A percentile compares a stretch with the other conserved stretches of the same genome.
These are phyloP conservation scores for Solanum medicagineum DNA, from an alignment of 257 asterid species.

Conservation along the genomic window DNA sequence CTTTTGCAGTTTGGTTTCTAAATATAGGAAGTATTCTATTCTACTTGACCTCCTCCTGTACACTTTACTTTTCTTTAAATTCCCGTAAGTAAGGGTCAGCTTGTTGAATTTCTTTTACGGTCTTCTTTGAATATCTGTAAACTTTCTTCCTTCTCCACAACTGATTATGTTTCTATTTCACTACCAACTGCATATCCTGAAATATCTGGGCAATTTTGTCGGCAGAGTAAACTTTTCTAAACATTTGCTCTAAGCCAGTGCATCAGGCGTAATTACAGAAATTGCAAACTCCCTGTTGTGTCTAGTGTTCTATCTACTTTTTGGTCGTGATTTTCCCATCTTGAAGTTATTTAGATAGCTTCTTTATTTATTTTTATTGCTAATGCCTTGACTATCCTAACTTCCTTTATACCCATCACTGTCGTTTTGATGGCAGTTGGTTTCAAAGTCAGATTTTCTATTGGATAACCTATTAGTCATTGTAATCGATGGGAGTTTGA, in stretches of 20 bases:
- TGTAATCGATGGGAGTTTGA: neutral
- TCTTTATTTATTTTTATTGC: neutral
- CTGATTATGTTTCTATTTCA: neutral
- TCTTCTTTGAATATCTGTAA: neutral
- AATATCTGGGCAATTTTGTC: neutral
- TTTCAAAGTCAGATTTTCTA: neutral
- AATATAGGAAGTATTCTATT: neutral
- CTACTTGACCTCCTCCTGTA: neutral
- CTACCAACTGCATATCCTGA: neutral
- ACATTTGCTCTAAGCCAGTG: neutral
- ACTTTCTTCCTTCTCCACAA: neutral
- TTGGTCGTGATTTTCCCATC: neutral
- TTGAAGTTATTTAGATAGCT: neutral
- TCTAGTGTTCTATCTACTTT: neutral
- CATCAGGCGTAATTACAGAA: neutral
- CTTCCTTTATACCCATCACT: neutral
- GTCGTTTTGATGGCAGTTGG: neutral
- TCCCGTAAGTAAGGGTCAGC: neutral
- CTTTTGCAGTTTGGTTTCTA: neutral
- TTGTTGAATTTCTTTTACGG: neutral
- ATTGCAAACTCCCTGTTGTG: neutral
- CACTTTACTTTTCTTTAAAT: neutral
- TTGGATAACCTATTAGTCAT: neutral
- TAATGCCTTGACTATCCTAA: neutral
- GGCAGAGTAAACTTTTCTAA: neutral